These are phyloP conservation scores for Mycena venus DNA, from an alignment of 768 basidiomycete genomes.

Conservation along the genomic window DNA sequence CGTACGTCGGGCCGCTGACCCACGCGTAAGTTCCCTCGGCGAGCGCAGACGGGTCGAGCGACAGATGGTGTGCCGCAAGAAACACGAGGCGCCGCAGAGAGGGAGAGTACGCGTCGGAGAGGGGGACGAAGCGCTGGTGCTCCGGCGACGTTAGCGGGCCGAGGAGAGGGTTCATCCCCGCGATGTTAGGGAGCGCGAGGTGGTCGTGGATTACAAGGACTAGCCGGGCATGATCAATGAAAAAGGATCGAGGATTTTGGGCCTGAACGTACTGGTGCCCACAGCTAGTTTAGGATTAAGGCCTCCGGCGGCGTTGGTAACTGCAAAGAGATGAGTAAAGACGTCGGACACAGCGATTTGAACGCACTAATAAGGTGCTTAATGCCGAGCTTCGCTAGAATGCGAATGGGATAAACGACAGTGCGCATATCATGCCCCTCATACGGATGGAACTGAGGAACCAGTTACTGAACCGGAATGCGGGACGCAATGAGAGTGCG, in stretches of 20 bases:
- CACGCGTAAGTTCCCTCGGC: slow-evolving; percentile 91
- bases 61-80: slow-evolving; percentile 75
- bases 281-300: slow-evolving; percentile 80
- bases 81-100: slow-evolving; percentile 79
- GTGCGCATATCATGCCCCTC: slow-evolving; percentile 82
- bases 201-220: slow-evolving; percentile 91
- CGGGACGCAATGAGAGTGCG: slow-evolving; percentile 53
- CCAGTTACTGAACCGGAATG: background rate
- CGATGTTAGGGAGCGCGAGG: slow-evolving; percentile 82
- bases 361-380: slow-evolving; percentile 80
- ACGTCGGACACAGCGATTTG: background rate
- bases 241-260: background rate
- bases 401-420: slow-evolving; percentile 83
- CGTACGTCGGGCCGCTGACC: slow-evolving; percentile 93
- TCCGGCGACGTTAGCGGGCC: slow-evolving; percentile 73
- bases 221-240: slow-evolving; percentile 45
- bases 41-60: slow-evolving; percentile 66
- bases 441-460: slow-evolving; percentile 82
- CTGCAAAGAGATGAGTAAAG: slow-evolving; percentile 50
- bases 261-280: slow-evolving; percentile 76
- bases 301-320: slow-evolving; percentile 91
- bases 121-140: slow-evolving; percentile 83
- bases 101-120: slow-evolving; percentile 87
- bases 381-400: slow-evolving; percentile 84
- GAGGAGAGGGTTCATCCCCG: slow-evolving; percentile 83